These are phyloP conservation scores for Pleurotus platypus DNA, from an alignment of 768 basidiomycete species.

Conservation along the genomic window DNA sequence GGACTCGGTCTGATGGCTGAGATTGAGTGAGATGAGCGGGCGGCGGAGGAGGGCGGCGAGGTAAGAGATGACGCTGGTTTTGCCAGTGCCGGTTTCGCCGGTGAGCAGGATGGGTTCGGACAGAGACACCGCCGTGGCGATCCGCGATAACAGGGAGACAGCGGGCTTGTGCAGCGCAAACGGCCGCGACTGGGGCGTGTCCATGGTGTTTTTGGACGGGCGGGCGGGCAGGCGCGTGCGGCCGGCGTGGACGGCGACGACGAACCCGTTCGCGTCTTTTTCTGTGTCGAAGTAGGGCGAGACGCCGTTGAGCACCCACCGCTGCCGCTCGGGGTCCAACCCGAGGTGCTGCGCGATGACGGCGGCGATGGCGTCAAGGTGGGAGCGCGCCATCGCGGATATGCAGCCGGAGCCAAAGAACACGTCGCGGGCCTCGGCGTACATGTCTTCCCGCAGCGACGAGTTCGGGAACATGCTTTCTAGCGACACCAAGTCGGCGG, in stretches of 20 bases:
- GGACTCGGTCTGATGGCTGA: slow-evolving; percentile 95
- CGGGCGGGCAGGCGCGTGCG: slow-evolving; percentile 55
- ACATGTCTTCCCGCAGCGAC: slow-evolving; percentile 81
- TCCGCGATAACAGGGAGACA: slow-evolving; percentile 70
- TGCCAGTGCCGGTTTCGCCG: slow-evolving; percentile 99
- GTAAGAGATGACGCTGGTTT: slow-evolving; percentile 89
- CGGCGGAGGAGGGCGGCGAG: slow-evolving; percentile 75
- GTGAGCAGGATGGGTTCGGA: slow-evolving; percentile 86
- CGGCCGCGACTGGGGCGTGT: slow-evolving; percentile 41
- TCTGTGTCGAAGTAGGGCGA: slow-evolving; percentile 67
- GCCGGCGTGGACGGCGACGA: slow-evolving; percentile 57
- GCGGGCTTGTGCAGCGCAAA: slow-evolving; percentile 92
- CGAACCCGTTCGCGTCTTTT: slow-evolving; percentile 60
- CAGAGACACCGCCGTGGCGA: slow-evolving; percentile 68
- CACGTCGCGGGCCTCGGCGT: slow-evolving; percentile 83
- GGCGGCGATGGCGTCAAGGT: slow-evolving; percentile 45
- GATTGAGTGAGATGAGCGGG: slow-evolving; percentile 82
- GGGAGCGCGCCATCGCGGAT: slow-evolving; percentile 47
- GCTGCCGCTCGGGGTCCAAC: slow-evolving; percentile 63
- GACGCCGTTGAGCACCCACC: slow-evolving; percentile 66
- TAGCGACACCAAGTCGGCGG: slow-evolving; percentile 34
- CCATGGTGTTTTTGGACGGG: slow-evolving; percentile 14
- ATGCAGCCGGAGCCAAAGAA: slow-evolving; percentile 77
- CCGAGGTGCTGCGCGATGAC: slow-evolving; percentile 61
- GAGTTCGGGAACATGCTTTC: slow-evolving; percentile 62